Base-by-base conservation (phyloP, 306 rosid species). In the Lathyrus oleraceus region DNA sequence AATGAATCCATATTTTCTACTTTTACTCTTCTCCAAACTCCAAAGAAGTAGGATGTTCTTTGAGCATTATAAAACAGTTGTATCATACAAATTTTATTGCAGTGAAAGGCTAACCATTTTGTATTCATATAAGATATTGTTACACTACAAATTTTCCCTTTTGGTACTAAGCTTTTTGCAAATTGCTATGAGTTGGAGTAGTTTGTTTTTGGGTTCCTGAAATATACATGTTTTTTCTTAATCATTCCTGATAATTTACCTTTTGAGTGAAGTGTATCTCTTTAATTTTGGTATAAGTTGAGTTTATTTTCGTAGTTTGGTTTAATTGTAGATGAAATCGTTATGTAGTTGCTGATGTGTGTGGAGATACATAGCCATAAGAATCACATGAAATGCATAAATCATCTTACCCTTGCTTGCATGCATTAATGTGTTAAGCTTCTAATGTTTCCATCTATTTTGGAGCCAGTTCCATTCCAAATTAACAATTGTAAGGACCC, bases 121-220 rank as follows among this genome's bases (percentile, higher is more conserved):
- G 20, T 53, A 14, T 51, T 62, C 27, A 63, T 52, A 21, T 20
- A 45, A 21, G 45, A 78, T 59, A 54, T 20, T 8, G 15, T 38
- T 52, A 35, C 40, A 15, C 27, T 8, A 6, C 11, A 13, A 63
- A 28, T 35, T 51, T 25, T 30, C 19, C 36, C 38, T 23, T 51
- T 36, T 72, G 47, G 61, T 39, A 10, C 40, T n/a, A 19, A 8
- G 14, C 9, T 48, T 72, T 71, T 58, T n/a, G 42, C 40, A n/a
- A 25, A 51, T 21, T 21, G 60, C 60, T 20, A 12, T 10, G 32
- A 20, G 60, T 53, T 25, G 14, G 28, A 32, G 2, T 52, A 25
- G 56, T 39, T 62, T 32, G 30, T 39, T 61, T 57, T 62, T 72
- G 20, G 43, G 19, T 38, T 73, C 70, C 64, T 73, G 44, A 73